These are phyloP conservation scores for Tranzscheliella williamsii DNA, from an alignment of 1,284 basidiomycete species.

Conservation along the genomic window DNA sequence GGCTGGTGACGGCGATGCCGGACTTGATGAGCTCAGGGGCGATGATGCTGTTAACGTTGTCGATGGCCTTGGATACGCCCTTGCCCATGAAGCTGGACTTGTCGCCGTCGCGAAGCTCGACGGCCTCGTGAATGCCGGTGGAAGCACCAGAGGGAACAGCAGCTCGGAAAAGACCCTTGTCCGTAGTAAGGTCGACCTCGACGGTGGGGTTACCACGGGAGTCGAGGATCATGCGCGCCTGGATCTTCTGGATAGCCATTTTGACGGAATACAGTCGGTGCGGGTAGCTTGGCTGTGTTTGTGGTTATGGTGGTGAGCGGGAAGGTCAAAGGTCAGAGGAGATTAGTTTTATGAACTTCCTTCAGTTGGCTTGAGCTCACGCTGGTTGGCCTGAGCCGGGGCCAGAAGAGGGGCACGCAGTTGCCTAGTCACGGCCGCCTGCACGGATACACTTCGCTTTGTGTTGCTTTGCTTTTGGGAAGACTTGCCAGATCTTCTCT, in stretches of 20 bases:
- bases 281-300: neutral
- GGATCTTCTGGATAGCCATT: slow-evolving; percentile 54
- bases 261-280: slow-evolving; percentile 3
- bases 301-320: slow-evolving; percentile 9
- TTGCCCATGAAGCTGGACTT: slow-evolving; percentile 93
- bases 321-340: slow-evolving; percentile 1
- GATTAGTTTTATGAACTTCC: no score
- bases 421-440: no score
- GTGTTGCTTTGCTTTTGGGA: no score
- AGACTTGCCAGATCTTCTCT: no score
- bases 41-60: slow-evolving; percentile 91
- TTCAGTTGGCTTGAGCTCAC: no score
- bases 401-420: no score
- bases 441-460: no score
- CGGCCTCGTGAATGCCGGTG: slow-evolving; percentile 96
- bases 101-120: slow-evolving; percentile 97
- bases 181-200: slow-evolving; percentile 59
- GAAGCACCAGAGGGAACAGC: slow-evolving; percentile 97
- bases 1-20: slow-evolving; percentile 81
- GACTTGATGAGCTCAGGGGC: slow-evolving; percentile 87
- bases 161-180: slow-evolving; percentile 81
- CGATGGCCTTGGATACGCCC: slow-evolving; percentile 82
- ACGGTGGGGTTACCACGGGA: slow-evolving; percentile 61
- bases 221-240: slow-evolving; percentile 55
- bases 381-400: no score